A percentile compares a stretch with the other conserved stretches of the same genome.
phyloP scores from a whole-genome alignment of 2,329 filamentous ascomycete species.

The Ophidiomyces ophidiicola region DNA sequence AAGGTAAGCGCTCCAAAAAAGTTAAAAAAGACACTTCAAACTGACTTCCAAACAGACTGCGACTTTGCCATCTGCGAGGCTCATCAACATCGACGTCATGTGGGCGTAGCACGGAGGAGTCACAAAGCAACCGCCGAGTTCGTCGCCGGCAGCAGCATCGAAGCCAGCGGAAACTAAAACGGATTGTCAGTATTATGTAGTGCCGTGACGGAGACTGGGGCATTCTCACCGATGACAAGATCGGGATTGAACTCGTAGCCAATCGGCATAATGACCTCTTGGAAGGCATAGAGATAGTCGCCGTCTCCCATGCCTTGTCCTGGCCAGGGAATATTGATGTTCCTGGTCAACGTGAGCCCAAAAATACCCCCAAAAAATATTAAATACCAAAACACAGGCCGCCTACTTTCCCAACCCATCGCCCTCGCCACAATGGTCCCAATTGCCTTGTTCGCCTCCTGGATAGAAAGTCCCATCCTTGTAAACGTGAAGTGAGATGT shows the following conservation, averaged over 20 bases:
- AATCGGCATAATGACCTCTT: constrained; percentile 92
- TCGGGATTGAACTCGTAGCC: constrained; percentile 88
- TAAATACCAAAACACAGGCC: too few relatives aligned
- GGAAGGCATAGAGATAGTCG: constrained; percentile 93
- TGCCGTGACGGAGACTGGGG: neutral
- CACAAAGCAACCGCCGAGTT: constrained; percentile 85
- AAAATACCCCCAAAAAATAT: neutral
- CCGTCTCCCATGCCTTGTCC: constrained; percentile 76
- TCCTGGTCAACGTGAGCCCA: constrained; percentile 28
- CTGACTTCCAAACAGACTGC: constrained; percentile 81
- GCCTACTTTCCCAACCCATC: constrained; percentile 46
- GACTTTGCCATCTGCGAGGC: constrained; percentile 74
- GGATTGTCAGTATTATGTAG: constrained; percentile 14
- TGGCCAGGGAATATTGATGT: constrained; percentile 59
- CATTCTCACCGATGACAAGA: constrained; percentile 56
- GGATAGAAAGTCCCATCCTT: constrained; percentile 78
- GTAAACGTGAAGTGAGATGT: constrained; percentile 89
- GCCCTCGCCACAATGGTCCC: constrained; percentile 47
- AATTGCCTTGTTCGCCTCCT: constrained; percentile 45
- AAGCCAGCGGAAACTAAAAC: constrained; percentile 73
- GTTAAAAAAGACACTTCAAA: constrained; percentile 4
- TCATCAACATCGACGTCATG: constrained; percentile 99
- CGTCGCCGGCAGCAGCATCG: constrained; percentile 86
- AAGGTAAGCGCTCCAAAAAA: neutral
- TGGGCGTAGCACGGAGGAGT: constrained; percentile 86